Evolutionary conservation across 495 filamentous ascomycete species (phyloP).

Genomic region (Aspergillus diversus): DNA sequence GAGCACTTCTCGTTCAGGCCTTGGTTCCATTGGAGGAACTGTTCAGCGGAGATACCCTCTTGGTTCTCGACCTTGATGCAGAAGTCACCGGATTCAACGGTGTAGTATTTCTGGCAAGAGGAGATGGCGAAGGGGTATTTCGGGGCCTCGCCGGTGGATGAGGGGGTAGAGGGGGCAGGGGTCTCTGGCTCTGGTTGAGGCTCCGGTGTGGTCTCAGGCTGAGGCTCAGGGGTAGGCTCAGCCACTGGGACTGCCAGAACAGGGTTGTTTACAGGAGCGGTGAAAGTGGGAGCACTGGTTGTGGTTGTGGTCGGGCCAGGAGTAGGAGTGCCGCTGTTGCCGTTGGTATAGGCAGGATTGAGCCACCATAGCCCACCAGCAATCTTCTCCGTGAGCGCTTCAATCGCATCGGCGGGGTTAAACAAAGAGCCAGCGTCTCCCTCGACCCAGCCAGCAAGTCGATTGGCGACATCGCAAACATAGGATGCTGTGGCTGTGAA

Average conservation of each 20-base stretch:
- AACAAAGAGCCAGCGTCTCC: slow-evolving; percentile 29
- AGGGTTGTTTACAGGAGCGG: not conserved
- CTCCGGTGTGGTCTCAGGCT: not conserved
- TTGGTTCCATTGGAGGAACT: slow-evolving; percentile 44
- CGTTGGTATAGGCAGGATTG: not conserved
- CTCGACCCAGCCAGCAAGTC: slow-evolving; percentile 44
- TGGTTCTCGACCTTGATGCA: slow-evolving; percentile 42
- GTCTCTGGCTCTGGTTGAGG: not conserved
- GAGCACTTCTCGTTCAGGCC: slow-evolving; percentile 39
- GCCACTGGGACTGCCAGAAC: not conserved
- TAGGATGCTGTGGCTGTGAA: slow-evolving; percentile 61
- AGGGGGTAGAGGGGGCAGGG: not conserved
- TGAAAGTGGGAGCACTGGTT: not conserved
- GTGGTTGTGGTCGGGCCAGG: not conserved
- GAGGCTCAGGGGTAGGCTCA: not conserved
- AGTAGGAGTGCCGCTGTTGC: not conserved
- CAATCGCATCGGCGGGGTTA: not conserved
- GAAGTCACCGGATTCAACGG: slow-evolving; percentile 43
- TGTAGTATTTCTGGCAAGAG: slow-evolving; percentile 46
- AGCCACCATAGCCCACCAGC: not conserved
- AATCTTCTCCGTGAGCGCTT: not conserved
- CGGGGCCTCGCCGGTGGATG: slow-evolving; percentile 4
- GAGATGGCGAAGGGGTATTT: slow-evolving; percentile 15
- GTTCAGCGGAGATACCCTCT: slow-evolving; percentile 29
- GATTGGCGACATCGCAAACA: slow-evolving; percentile 49